Evolutionary conservation across 2,329 filamentous ascomycete genomes (phyloP).

Genomic region (Metarhizium album): DNA sequence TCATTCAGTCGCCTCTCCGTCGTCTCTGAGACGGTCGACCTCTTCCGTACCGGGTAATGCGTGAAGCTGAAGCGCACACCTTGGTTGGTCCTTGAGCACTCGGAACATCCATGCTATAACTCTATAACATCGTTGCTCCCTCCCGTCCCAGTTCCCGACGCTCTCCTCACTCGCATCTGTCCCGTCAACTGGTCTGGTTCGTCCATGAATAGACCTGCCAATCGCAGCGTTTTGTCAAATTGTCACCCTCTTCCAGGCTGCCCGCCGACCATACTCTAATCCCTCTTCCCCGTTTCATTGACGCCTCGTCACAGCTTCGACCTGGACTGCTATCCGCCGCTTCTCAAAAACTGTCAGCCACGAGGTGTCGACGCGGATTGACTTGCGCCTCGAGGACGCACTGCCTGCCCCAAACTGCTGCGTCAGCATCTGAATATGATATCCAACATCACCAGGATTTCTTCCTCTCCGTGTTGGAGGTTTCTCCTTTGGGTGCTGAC

Average conservation of each 20-base stretch:
- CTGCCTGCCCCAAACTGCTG: neutral
- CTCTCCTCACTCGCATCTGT: neutral
- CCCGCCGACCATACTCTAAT: neutral
- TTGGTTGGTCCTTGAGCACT: no score
- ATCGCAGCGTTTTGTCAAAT: conserved; percentile 2
- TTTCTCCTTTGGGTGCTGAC: conserved; percentile 28
- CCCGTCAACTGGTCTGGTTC: neutral
- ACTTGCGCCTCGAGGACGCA: conserved; percentile 4
- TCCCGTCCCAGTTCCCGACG: neutral
- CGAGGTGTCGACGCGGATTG: conserved; percentile 2
- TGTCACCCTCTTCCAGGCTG: neutral
- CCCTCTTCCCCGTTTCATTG: neutral
- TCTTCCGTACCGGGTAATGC: neutral
- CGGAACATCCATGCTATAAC: neutral
- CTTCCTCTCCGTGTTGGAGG: conserved; percentile 29
- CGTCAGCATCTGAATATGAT: conserved; percentile 26
- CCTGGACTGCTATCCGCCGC: neutral
- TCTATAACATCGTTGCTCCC: no score
- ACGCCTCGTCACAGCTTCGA: neutral
- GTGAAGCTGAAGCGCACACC: neutral
- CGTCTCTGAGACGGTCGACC: neutral
- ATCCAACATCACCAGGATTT: conserved; percentile 24
- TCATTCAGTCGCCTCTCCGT: neutral
- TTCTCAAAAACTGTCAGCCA: neutral
- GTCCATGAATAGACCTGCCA: conserved; percentile 4